Evolutionary conservation across 805 yeast species (phyloP), one percentile per base, ranked within the genome.

Genomic region (Yamadazyma scolyti): DNA sequence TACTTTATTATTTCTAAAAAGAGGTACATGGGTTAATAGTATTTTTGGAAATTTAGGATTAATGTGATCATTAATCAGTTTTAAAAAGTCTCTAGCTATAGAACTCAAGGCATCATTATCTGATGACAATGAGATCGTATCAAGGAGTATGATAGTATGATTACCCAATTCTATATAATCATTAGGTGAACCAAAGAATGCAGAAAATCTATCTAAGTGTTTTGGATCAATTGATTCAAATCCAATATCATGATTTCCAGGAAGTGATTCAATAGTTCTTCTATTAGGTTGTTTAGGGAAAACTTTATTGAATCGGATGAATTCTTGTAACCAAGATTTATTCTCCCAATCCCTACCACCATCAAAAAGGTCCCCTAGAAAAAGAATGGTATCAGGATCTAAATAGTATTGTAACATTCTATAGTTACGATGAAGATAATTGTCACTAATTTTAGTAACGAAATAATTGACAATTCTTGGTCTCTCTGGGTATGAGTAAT

Each of bases 181-280:
- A 45, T 75, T 74, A 1, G 93, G 62, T 23, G 75, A 76, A 2
- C 97, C 98, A 54, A 87, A 90, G 49, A 65, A 71, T 1, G 79
- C 61, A 23, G 71, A 59, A 56, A 89, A 93, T 43, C 97, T 61
- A 20, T 73, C 57, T 26, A 73, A 57, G 15, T 80, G 76, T 1
- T 65, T 56, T 16, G 69, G 66, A 11, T 76, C 65, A 10, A 93
- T 76, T 37, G 79, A 75, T 17, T 93, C 96, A 58, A 82, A 90
- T 0, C 99, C 99, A 42, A 94, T 86, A 52, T 93, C 99, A 54
- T 93, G 99, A 52, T 93, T 93, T 2, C 98, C 99, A 0, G 96
- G 96, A 6, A 73, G 49, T 2, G 67, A 56, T 20, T 59, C 44
- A 30, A 53, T 49, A 16, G 57, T 55, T 14, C 56, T 44, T 30